Conservation (phyloP, 2,329 filamentous ascomycete species). For the Cordyceps militaris region DNA sequence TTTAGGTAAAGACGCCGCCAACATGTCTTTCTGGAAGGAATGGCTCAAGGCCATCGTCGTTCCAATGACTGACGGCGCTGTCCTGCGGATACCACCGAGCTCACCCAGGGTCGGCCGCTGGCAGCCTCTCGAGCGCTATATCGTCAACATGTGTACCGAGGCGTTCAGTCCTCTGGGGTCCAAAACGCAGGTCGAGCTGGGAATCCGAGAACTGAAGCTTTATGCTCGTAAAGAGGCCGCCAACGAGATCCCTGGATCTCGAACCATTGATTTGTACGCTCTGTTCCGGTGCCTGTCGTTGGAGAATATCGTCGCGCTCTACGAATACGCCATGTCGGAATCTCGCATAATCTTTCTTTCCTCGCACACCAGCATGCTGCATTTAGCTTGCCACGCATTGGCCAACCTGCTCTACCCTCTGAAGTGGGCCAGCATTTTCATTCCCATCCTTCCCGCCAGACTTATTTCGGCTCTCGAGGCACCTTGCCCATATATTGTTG, state of each 20-base stretch:
- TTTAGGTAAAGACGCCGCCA: slow-evolving; percentile 72
- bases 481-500: slow-evolving; percentile 94
- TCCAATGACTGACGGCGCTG: slow-evolving; percentile 84
- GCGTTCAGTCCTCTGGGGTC: slow-evolving; percentile 87
- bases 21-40: slow-evolving; percentile 96
- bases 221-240: slow-evolving; percentile 88
- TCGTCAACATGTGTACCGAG: slow-evolving; percentile 93
- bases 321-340: slow-evolving; percentile 89
- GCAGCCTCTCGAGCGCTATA: slow-evolving; percentile 94
- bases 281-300: slow-evolving; percentile 85
- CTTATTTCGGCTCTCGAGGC: slow-evolving; percentile 87
- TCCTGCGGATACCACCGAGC: slow-evolving; percentile 77
- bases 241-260: slow-evolving; percentile 88
- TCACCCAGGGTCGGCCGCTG: slow-evolving; percentile 88
- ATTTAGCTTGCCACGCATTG: slow-evolving; percentile 84
- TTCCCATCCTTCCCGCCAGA: slow-evolving; percentile 81
- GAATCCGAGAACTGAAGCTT: slow-evolving; percentile 79
- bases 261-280: slow-evolving; percentile 87
- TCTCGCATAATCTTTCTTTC: slow-evolving; percentile 94
- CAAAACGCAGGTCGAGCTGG: slow-evolving; percentile 90
- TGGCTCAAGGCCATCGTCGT: slow-evolving; percentile 93
- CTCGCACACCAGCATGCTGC: slow-evolving; percentile 92
- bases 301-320: slow-evolving; percentile 84
- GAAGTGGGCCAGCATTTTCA: slow-evolving; percentile 90
- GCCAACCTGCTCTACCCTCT: slow-evolving; percentile 81